Evolutionary conservation across 345 rosid species (phyloP).

Genomic region (Eucalyptus sp.): DNA sequence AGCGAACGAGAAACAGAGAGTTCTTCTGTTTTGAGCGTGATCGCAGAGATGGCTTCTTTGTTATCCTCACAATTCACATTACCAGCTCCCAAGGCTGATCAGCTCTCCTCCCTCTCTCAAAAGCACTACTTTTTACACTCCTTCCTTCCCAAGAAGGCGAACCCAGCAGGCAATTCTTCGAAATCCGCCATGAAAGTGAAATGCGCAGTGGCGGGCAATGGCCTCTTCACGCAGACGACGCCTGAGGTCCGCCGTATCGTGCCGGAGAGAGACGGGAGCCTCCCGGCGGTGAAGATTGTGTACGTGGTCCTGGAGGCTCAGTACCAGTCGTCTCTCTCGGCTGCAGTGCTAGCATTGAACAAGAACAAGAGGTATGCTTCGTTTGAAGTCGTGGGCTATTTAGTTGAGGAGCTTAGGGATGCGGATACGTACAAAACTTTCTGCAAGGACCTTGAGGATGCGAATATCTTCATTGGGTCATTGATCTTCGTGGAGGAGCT

Average conservation of each 20-base stretch:
- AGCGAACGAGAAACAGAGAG: conserved; percentile 5
- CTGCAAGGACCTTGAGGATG: conserved; percentile 83
- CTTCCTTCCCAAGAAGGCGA: conserved; percentile 34
- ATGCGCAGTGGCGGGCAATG: conserved; percentile 70
- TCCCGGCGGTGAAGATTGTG: conserved; percentile 76
- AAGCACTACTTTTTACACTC: conserved; percentile 69
- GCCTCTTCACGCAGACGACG: conserved; percentile 90
- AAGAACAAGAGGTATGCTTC: conserved; percentile 44
- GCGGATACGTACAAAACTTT: conserved; percentile 50
- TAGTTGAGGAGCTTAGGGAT: conserved; percentile 94
- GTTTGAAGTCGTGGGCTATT: conserved; percentile 85
- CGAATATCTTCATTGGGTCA: conserved; percentile 89
- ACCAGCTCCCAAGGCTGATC: conserved; percentile 51
- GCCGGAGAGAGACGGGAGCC: conserved; percentile 50
- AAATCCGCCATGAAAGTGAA: conserved; percentile 40
- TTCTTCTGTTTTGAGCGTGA: background rate
- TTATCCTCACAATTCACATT: conserved; percentile 62
- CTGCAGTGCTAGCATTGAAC: conserved; percentile 73
- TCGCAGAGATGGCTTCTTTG: conserved; percentile 51
- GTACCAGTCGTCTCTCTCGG: conserved; percentile 83
- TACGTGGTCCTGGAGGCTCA: conserved; percentile 98
- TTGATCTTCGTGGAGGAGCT: conserved; percentile 93
- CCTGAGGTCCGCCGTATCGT: conserved; percentile 88
- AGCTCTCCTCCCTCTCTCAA: conserved; percentile 62
- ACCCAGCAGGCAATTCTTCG: conserved; percentile 8